Evolutionary conservation across 2,329 filamentous ascomycete species (phyloP), one percentile per base, ranked within the genome.

Genomic region (Ceratocystis huliohia): DNA sequence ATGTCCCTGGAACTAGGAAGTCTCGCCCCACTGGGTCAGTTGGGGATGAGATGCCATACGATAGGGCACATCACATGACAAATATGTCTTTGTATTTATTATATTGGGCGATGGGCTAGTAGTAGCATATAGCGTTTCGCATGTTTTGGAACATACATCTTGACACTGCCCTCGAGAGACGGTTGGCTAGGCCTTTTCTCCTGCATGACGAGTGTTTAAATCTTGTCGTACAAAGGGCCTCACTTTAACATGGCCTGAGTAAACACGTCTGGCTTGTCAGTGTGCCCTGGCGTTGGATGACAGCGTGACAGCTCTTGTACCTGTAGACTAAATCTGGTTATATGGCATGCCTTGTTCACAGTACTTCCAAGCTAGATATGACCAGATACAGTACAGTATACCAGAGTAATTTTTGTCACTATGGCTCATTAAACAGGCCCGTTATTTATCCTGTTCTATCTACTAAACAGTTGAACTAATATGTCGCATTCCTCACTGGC

Each of bases 1-100:
- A 68, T 66, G 64, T 68, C 67, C 67, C 67, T 66, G 61, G 67
- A 67, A 68, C 67, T 68, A 68, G 67, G 67, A 68, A 68, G 67
- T 68, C 67, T 68, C 57, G 59, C 67, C 63, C 64, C 64, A 56
- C 67, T 68, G 64, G 67, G 13, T 68, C 62, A 61, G 61, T 66
- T 50, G 67, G 67, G 63, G 67, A 64, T 66, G 48, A 68, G 67
- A 68, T 68, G 67, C 67, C 67, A 68, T 63, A 65, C 41, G 64
- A 68, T 68, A 64, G 67, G 67, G 67, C 65, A 68, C 67, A 68
- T 66, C 45, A 50, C 50, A 63, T 66, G 30, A 46, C 48, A 20
- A 62, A 20, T 10, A 20, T 5, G 20, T 17, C 25, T 15, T 57
- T 2, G 22, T 25, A 33, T 63, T 15, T 59, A 30, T 41, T 6